phyloP scores from a whole-genome alignment of 768 basidiomycete species.

The Holtermanniella nyarrowii region DNA sequence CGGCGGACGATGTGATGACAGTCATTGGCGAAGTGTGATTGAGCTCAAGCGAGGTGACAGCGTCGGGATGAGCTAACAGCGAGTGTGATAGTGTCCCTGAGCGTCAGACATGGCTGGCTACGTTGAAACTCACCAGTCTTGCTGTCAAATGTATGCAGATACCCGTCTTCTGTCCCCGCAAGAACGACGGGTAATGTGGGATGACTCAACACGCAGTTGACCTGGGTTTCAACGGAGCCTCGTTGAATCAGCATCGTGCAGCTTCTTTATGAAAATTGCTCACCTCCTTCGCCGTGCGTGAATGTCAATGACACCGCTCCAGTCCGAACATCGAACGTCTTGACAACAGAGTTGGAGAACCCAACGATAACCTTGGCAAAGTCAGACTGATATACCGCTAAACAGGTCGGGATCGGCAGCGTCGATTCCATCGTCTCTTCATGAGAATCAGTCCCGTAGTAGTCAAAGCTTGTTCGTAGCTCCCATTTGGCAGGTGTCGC shows the following conservation, averaged over 20 bases:
- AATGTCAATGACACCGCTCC: conserved; percentile 60
- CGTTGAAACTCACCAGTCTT: conserved; percentile 53
- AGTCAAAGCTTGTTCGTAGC: conserved; percentile 31
- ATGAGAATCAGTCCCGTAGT: conserved; percentile 53
- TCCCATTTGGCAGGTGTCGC: conserved; percentile 46
- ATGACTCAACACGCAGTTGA: conserved; percentile 48
- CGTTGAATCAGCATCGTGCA: not conserved
- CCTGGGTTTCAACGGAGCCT: conserved; percentile 4
- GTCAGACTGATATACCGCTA: conserved; percentile 73
- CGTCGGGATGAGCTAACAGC: conserved; percentile 81
- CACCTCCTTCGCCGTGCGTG: conserved; percentile 50
- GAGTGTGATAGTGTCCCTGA: conserved; percentile 78
- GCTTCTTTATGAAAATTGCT: no score
- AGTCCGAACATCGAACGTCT: conserved; percentile 80
- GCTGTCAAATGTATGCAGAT: conserved; percentile 80
- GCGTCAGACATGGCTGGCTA: not conserved
- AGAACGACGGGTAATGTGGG: conserved; percentile 80
- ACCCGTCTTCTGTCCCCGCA: conserved; percentile 87
- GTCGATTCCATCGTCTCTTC: conserved; percentile 13
- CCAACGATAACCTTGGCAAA: conserved; percentile 78
- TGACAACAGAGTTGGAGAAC: conserved; percentile 76
- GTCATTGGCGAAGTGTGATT: conserved; percentile 69
- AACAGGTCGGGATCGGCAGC: conserved; percentile 58
- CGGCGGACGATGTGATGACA: conserved; percentile 81
- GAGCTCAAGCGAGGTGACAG: conserved; percentile 81